These are phyloP conservation scores for Graphilbum sp. DNA, from an alignment of 2,329 filamentous ascomycete genomes.

Conservation along the genomic window DNA sequence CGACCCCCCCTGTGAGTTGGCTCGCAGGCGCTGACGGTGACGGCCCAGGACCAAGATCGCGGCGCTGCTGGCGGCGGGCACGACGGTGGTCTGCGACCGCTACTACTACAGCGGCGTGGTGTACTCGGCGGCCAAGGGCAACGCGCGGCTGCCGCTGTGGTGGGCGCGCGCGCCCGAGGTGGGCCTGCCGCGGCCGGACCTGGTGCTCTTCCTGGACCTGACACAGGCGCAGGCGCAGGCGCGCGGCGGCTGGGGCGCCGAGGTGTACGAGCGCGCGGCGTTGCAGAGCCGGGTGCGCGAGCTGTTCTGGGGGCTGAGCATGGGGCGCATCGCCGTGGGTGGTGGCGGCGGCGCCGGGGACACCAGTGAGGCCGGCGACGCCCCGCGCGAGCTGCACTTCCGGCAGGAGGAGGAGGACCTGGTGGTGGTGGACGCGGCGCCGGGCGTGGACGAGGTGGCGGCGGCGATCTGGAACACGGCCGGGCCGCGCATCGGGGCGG, in stretches of 20 bases:
- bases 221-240: conserved; percentile 53
- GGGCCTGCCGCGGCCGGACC: conserved; percentile 73
- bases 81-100: conserved; percentile 70
- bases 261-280: conserved; percentile 72
- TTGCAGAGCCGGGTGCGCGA: conserved; percentile 69
- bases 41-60: conserved; percentile 29
- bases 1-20: too few species aligned
- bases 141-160: conserved; percentile 47
- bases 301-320: conserved; percentile 44
- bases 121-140: conserved; percentile 78
- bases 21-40: too few species aligned
- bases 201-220: conserved; percentile 77
- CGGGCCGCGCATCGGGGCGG: conserved; percentile 26
- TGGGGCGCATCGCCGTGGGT: not conserved
- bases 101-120: conserved; percentile 94
- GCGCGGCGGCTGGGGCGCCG: conserved; percentile 74
- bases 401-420: conserved; percentile 36
- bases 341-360: conserved; percentile 7
- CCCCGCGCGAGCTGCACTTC: conserved; percentile 18
- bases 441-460: conserved; percentile 37
- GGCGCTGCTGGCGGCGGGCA: conserved; percentile 43
- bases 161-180: conserved; percentile 80
- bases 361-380: conserved; percentile 3
- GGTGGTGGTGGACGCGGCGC: conserved; percentile 35
- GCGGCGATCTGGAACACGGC: conserved; percentile 39